Percentiles rank a stretch among this genome's conserved stretches.
Conservation (phyloP, 768 basidiomycete genomes). For the Pleurotus salmoneostramineus region DNA sequence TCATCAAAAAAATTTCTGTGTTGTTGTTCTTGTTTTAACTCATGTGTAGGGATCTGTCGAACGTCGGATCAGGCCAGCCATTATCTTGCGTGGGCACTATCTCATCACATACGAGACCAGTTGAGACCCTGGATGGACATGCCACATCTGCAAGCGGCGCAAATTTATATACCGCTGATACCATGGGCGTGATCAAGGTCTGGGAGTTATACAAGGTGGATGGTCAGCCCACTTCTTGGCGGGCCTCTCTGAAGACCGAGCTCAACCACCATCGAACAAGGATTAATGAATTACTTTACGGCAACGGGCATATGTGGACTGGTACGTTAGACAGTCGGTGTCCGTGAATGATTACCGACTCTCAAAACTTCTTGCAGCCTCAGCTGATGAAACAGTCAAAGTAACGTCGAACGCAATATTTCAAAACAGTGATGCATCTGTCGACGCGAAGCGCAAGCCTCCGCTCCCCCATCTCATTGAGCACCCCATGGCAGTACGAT, state of each 20-base stretch:
- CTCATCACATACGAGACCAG: conserved; percentile 83
- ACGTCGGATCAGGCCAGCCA: conserved; percentile 32
- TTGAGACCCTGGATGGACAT: conserved; percentile 71
- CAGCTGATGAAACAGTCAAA: conserved; percentile 82
- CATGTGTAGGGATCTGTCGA: conserved; percentile 59
- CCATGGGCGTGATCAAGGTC: conserved; percentile 83
- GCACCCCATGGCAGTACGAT: conserved; percentile 65
- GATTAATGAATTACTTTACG: conserved; percentile 68
- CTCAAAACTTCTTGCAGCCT: conserved; percentile 46
- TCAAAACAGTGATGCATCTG: not conserved
- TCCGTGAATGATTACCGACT: not conserved
- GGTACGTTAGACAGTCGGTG: conserved; percentile 39
- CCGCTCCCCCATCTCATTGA: conserved; percentile 34
- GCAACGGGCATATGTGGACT: conserved; percentile 82
- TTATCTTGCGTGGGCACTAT: conserved; percentile 62
- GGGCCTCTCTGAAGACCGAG: conserved; percentile 47
- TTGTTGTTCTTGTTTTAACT: conserved; percentile 1
- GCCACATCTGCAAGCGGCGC: conserved; percentile 38
- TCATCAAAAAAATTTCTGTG: conserved; percentile 3
- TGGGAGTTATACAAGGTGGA: conserved; percentile 63
- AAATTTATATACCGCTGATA: conserved; percentile 81
- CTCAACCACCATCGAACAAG: conserved; percentile 76
- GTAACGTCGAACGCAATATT: conserved; percentile 40
- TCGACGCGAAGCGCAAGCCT: conserved; percentile 24
- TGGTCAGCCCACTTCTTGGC: conserved; percentile 41